Evolutionary conservation across 2,329 filamentous ascomycete genomes (phyloP).

Genomic region (Aspergillus floridensis): DNA sequence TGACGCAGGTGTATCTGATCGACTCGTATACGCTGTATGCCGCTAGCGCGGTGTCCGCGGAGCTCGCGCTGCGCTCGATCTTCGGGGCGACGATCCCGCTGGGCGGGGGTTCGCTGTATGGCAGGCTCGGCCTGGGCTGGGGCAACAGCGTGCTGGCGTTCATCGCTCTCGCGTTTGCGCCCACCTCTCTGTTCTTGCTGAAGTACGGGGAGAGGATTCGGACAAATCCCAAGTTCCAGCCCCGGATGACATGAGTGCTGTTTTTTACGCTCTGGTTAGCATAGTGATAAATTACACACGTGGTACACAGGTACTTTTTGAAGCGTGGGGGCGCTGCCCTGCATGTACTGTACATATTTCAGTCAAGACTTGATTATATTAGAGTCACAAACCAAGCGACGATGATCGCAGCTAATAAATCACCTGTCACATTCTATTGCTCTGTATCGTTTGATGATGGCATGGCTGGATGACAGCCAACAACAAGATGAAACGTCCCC

Average conservation of each 20-base stretch:
- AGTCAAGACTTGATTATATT: too few relatives aligned
- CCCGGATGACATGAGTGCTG: constrained; percentile 8
- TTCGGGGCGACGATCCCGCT: constrained; percentile 17
- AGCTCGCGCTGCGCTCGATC: constrained; percentile 15
- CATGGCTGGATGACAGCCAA: too few relatives aligned
- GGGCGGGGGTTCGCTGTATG: constrained; percentile 13
- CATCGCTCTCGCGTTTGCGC: constrained; percentile 15
- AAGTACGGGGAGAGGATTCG: constrained; percentile 18
- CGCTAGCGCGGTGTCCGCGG: constrained; percentile 15
- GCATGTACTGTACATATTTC: neutral
- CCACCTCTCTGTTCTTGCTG: constrained; percentile 9
- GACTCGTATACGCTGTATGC: constrained; percentile 18
- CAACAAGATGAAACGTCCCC: too few relatives aligned
- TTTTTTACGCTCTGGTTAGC: neutral
- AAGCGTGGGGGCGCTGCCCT: neutral
- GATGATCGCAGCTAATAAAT: too few relatives aligned
- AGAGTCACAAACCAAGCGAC: too few relatives aligned
- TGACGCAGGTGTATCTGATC: constrained; percentile 17
- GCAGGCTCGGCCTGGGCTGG: constrained; percentile 16
- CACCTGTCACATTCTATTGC: too few relatives aligned
- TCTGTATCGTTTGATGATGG: too few relatives aligned
- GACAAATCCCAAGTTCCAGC: constrained; percentile 15
- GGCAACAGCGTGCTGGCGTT: constrained; percentile 16
- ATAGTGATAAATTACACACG: neutral
- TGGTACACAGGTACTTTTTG: neutral